Conservation (phyloP, 2,329 filamentous ascomycete species). For the Aspergillus bombycis region DNA sequence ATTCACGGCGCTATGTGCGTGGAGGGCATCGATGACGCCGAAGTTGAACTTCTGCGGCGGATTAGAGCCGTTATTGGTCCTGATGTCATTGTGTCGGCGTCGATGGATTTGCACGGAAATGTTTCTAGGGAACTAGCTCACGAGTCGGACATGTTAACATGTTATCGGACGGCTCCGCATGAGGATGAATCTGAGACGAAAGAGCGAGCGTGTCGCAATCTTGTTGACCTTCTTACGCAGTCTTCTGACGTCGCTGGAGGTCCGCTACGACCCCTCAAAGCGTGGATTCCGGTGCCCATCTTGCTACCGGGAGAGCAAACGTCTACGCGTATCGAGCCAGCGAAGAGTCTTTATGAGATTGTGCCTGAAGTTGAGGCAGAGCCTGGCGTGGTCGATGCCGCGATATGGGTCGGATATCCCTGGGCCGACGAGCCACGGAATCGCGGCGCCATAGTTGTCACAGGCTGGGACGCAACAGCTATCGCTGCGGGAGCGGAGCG, state of each 20-base stretch:
- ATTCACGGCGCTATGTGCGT: conserved; percentile 62
- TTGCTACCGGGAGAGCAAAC: conserved; percentile 60
- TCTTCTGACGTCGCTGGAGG: background rate
- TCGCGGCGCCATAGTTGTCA: conserved; percentile 54
- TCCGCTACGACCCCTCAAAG: conserved; percentile 49
- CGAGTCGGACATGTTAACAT: conserved; percentile 56
- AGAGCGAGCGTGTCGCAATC: conserved; percentile 54
- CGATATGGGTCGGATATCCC: conserved; percentile 60
- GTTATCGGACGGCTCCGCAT: conserved; percentile 58
- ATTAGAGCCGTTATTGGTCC: conserved; percentile 51
- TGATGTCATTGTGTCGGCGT: conserved; percentile 54
- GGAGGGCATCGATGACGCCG: conserved; percentile 52
- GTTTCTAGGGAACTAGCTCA: conserved; percentile 55
- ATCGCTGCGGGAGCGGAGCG: conserved; percentile 48
- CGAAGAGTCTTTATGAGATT: conserved; percentile 54
- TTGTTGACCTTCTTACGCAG: conserved; percentile 45
- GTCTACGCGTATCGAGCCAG: conserved; percentile 57
- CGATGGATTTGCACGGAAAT: conserved; percentile 61
- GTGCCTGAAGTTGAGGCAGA: conserved; percentile 49
- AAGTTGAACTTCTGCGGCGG: conserved; percentile 52
- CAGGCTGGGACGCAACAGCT: conserved; percentile 51
- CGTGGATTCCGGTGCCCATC: conserved; percentile 57
- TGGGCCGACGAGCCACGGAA: conserved; percentile 61
- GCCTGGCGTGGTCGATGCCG: conserved; percentile 53
- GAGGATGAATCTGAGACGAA: conserved; percentile 56